Percentiles rank a stretch among this genome's conserved stretches.
These are phyloP conservation scores for Penicillium crystallinum DNA, from an alignment of 495 filamentous ascomycete species.

Conservation along the genomic window DNA sequence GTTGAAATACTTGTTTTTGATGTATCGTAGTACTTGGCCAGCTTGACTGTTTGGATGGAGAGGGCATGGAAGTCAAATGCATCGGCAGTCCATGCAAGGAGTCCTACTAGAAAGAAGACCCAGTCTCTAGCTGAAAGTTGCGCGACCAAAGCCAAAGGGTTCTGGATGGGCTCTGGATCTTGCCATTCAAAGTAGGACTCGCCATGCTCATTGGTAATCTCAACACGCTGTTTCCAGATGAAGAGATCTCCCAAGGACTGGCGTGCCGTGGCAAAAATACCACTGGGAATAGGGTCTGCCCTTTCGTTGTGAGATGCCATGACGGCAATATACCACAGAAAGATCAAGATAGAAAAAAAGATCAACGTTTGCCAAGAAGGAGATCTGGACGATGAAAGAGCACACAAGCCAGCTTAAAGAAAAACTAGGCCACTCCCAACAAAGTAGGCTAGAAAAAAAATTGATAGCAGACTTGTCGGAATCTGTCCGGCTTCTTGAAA, in stretches of 20 bases:
- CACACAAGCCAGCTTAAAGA: background rate
- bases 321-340: background rate
- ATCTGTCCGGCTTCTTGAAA: background rate
- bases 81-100: constrained; percentile 62
- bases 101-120: constrained; percentile 61
- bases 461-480: background rate
- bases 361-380: no score
- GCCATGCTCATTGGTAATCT: constrained; percentile 54
- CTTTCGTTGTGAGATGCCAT: constrained; percentile 36
- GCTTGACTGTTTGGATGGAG: constrained; percentile 63
- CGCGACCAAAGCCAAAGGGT: constrained; percentile 56
- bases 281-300: constrained; percentile 56
- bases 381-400: background rate
- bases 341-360: no score
- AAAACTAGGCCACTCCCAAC: background rate
- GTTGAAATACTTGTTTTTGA: constrained; percentile 63
- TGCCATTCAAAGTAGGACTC: constrained; percentile 54
- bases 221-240: constrained; percentile 61
- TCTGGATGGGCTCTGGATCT: constrained; percentile 49
- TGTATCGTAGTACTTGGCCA: constrained; percentile 60
- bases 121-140: constrained; percentile 52
- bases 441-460: background rate
- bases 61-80: constrained; percentile 76
- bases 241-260: constrained; percentile 61
- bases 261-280: constrained; percentile 51